These are phyloP conservation scores for Potentilla sterilis DNA, from an alignment of 306 rosid species.

Conservation along the genomic window DNA sequence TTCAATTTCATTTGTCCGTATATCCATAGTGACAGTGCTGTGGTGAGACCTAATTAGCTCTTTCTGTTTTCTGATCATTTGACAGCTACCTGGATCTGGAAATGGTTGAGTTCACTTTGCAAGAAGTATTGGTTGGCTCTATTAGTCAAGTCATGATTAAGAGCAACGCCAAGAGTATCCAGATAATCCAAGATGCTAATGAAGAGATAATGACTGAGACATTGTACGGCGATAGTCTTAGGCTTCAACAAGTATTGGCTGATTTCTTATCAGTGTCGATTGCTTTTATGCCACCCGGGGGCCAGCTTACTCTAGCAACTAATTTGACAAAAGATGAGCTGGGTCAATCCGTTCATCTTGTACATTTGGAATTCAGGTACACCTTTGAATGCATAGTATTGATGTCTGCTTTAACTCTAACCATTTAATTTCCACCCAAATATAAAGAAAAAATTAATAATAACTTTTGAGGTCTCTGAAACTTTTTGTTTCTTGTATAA, in stretches of 20 bases:
- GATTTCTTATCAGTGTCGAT: conserved; percentile 71
- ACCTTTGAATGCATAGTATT: not conserved
- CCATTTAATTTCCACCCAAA: not conserved
- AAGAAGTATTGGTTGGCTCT: conserved; percentile 66
- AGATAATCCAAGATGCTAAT: conserved; percentile 56
- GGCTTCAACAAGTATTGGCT: conserved; percentile 87
- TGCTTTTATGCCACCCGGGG: conserved; percentile 57
- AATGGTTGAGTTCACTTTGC: conserved; percentile 83
- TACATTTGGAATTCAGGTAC: conserved; percentile 76
- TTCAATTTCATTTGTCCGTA: conserved; percentile 20
- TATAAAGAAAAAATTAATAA: no score
- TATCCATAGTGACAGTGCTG: conserved; percentile 11
- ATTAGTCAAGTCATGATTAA: conserved; percentile 71
- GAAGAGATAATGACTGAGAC: conserved; percentile 53
- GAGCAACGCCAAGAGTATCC: conserved; percentile 54
- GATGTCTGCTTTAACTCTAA: not conserved
- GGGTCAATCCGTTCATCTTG: conserved; percentile 83
- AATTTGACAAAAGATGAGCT: conserved; percentile 64
- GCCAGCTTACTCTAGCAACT: conserved; percentile 60
- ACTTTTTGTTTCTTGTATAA: not conserved
- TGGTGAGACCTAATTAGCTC: conserved; percentile 10
- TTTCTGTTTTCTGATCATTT: conserved; percentile 18
- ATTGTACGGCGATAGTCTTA: conserved; percentile 70
- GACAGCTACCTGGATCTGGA: conserved; percentile 78
- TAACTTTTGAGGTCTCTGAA: not conserved